phyloP scores from a whole-genome alignment of 2,329 filamentous ascomycete species.

The Cordyceps cateniannulata region DNA sequence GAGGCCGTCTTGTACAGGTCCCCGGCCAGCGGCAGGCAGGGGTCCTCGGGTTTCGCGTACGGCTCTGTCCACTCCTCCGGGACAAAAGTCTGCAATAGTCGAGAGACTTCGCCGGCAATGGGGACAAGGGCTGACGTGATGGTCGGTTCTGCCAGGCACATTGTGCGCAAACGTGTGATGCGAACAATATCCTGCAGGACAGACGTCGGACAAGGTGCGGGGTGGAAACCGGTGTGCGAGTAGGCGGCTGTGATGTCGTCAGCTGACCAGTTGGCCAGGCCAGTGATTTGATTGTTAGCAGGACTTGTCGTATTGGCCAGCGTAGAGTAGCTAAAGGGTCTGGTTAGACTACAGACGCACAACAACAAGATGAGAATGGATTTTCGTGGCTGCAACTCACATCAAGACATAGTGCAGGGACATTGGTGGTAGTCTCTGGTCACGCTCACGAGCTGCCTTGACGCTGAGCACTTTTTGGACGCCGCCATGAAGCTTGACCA shows the following conservation, averaged over 20 bases:
- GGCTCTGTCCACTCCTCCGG: slow-evolving; percentile 4
- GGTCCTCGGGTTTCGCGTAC: slow-evolving; percentile 1
- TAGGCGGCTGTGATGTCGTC: slow-evolving; percentile 8
- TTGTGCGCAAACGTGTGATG: slow-evolving; percentile 5
- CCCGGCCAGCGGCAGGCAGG: slow-evolving; percentile 1
- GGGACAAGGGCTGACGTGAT: neutral
- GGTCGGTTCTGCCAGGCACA: neutral
- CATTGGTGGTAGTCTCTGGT: slow-evolving; percentile 2
- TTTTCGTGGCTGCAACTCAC: neutral
- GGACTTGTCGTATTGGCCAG: slow-evolving; percentile 7
- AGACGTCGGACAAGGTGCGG: slow-evolving; percentile 4
- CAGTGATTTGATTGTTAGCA: slow-evolving; percentile 3
- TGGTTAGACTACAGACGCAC: neutral
- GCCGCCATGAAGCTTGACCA: slow-evolving; percentile 10
- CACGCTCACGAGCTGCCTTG: neutral
- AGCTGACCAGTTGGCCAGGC: slow-evolving; percentile 3
- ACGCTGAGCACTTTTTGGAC: neutral
- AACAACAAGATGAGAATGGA: no score
- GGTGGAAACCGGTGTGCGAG: slow-evolving; percentile 8
- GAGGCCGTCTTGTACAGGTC: slow-evolving; percentile 3
- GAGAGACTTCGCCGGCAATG: slow-evolving; percentile 1
- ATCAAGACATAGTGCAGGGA: slow-evolving; percentile 6
- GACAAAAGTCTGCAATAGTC: neutral
- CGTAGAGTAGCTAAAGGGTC: neutral
- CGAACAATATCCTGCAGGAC: slow-evolving; percentile 9